phyloP scores from a whole-genome alignment of 257 asterid genomes.

The Plantago major region DNA sequence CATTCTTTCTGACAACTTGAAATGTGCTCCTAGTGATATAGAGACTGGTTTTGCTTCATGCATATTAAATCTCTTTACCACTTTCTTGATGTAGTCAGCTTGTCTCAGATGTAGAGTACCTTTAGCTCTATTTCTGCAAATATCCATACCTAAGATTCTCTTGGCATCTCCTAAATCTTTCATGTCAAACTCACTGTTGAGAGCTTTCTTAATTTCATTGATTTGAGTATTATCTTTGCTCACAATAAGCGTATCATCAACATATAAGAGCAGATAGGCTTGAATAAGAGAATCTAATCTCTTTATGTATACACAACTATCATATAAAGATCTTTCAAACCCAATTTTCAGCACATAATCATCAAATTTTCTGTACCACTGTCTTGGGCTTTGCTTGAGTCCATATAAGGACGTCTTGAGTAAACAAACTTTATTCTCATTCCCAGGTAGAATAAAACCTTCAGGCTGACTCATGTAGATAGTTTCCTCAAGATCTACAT shows the following conservation, averaged over 20 bases:
- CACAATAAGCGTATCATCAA: background rate
- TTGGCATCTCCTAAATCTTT: conserved; percentile 1
- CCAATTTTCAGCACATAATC: background rate
- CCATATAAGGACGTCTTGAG: background rate
- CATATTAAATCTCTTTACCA: too few relatives aligned
- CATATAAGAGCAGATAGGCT: background rate
- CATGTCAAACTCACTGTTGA: background rate
- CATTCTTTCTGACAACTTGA: too few relatives aligned
- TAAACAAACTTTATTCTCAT: background rate
- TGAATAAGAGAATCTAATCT: too few relatives aligned
- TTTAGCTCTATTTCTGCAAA: background rate
- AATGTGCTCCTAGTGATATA: too few relatives aligned
- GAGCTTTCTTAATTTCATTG: background rate
- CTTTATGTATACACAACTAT: background rate
- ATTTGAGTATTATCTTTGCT: background rate
- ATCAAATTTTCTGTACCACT: background rate
- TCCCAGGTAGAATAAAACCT: background rate
- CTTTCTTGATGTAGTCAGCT: too few relatives aligned
- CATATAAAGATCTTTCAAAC: background rate
- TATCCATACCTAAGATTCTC: background rate
- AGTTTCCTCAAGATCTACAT: background rate
- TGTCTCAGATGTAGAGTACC: too few relatives aligned
- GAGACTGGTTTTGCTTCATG: too few relatives aligned
- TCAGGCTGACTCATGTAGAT: background rate
- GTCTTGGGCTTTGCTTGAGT: background rate